Percentiles rank a stretch among this genome's conserved stretches.
These are phyloP conservation scores for Catharanthus roseus DNA, from an alignment of 257 asterid species.

Conservation along the genomic window DNA sequence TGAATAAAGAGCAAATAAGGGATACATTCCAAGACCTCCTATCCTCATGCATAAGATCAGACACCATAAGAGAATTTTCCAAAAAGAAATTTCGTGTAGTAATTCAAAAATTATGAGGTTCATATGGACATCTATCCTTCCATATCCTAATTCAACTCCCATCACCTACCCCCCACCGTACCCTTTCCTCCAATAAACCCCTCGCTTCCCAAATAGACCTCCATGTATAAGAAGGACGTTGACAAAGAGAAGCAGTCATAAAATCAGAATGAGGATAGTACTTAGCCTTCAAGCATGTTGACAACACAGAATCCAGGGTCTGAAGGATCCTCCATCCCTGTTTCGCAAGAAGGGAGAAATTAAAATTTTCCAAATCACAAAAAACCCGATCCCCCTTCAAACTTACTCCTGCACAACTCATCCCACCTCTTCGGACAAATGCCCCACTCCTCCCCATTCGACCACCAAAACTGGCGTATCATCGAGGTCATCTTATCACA, in stretches of 20 bases:
- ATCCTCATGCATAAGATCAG: too few species aligned
- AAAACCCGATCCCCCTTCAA: neutral
- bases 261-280: neutral
- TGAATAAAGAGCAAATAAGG: too few species aligned
- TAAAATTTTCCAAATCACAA: neutral
- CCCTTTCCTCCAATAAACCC: neutral
- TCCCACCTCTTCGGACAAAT: neutral
- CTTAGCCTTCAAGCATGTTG: neutral
- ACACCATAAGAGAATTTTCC: too few species aligned
- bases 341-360: neutral
- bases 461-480: neutral
- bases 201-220: neutral
- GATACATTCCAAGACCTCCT: too few species aligned
- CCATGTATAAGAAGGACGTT: neutral
- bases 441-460: neutral
- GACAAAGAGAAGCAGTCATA: neutral
- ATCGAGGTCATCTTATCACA: neutral
- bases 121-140: neutral
- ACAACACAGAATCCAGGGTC: neutral
- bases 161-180: neutral
- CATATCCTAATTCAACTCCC: neutral
- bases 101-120: too few species aligned
- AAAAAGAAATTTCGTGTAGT: too few species aligned
- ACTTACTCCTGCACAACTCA: neutral
- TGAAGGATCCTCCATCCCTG: too few species aligned